phyloP scores from a whole-genome alignment of 345 rosid species.

The Hypericum perforatum region DNA sequence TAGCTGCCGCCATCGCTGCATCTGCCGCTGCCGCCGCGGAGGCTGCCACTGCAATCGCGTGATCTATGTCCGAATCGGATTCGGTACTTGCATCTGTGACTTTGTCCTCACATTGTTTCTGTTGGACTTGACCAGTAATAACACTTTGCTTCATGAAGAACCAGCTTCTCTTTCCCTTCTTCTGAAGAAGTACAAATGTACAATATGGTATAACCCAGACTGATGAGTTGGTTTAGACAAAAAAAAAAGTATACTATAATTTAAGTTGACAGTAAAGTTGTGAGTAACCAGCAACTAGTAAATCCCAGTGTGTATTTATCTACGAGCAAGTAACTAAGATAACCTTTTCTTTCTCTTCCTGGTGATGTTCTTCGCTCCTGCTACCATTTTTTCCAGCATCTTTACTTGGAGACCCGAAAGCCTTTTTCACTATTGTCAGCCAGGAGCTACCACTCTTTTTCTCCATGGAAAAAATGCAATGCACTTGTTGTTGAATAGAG shows the following conservation, averaged over 20 bases:
- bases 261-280: no score
- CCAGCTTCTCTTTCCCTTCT: constrained; percentile 21
- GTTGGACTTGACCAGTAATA: constrained; percentile 8
- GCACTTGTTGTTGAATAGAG: no score
- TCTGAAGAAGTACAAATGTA: constrained; percentile 13
- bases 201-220: background rate
- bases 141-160: constrained; percentile 9
- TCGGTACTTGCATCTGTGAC: constrained; percentile 9
- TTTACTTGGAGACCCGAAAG: constrained; percentile 18
- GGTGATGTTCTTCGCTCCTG: constrained; percentile 28
- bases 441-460: constrained; percentile 16
- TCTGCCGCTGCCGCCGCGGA: constrained; percentile 8
- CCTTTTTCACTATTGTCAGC: constrained; percentile 17
- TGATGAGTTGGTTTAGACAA: background rate
- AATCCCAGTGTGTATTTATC: no score
- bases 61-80: constrained; percentile 7
- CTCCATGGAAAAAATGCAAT: no score
- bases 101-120: constrained; percentile 16
- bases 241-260: background rate
- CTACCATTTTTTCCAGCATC: constrained; percentile 28
- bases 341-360: constrained; percentile 20
- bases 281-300: no score
- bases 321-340: no score
- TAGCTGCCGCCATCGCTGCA: constrained; percentile 9
- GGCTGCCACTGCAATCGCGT: constrained; percentile 11